Evolutionary conservation across 2,329 filamentous ascomycete genomes (phyloP).

Genomic region (Colletotrichum sidae): DNA sequence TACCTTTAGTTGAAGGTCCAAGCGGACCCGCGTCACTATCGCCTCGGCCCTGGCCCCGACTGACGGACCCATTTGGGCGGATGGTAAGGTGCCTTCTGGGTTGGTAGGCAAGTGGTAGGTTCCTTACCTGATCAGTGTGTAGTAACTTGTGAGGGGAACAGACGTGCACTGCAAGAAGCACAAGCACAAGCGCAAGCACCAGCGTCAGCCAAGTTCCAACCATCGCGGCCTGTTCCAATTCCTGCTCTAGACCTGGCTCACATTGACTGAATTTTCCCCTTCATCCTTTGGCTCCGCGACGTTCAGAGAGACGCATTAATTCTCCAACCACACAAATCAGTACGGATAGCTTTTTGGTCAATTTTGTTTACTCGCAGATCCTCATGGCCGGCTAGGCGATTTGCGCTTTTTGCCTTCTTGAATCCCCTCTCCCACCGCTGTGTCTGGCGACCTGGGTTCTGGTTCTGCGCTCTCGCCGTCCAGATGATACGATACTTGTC

Average conservation of each 20-base stretch:
- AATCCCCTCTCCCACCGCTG: conserved; percentile 3
- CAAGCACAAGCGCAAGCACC: conserved; percentile 9
- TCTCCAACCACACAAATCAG: neutral
- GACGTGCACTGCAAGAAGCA: conserved; percentile 6
- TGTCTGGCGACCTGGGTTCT: conserved; percentile 1
- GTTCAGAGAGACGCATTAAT: neutral
- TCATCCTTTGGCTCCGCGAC: neutral
- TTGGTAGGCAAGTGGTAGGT: no score
- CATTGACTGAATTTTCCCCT: no score
- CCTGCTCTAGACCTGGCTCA: no score
- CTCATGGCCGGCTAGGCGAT: conserved; percentile 34
- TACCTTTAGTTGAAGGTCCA: no score
- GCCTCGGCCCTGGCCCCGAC: conserved; percentile 27
- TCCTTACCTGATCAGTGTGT: conserved; percentile 6
- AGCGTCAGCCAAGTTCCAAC: conserved; percentile 29
- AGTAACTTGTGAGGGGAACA: neutral
- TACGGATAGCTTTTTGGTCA: neutral
- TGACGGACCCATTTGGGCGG: conserved; percentile 13
- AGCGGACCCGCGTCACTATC: conserved; percentile 21
- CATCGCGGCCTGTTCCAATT: conserved; percentile 6
- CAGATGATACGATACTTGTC: conserved; percentile 33
- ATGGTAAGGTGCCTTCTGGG: no score
- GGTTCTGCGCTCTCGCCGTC: conserved; percentile 16
- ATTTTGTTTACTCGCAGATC: conserved; percentile 22
- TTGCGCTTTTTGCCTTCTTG: conserved; percentile 17